Base-by-base conservation (phyloP, 441 rosid species). In the Erodium chrysanthum region DNA sequence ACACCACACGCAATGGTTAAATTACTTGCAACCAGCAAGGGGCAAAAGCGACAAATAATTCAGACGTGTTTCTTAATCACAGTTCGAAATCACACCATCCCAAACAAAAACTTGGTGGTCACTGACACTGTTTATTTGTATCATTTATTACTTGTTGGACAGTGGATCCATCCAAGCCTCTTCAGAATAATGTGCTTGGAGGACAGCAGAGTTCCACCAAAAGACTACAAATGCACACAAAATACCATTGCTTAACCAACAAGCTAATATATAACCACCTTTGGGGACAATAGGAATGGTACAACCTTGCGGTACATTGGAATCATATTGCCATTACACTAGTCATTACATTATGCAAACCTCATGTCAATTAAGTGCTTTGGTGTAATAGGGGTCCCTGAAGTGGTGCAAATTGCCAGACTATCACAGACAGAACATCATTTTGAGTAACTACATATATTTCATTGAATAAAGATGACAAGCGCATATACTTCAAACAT, bases 11-110 rank as follows among this genome's bases (percentile, higher is more conserved):
- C 60, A 40, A 12, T 37, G 71, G 37, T 68, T 62, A 65, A 23
- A 65, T 42, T 68, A 20, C 64, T 68, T 77, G 56, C 23, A 65
- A 73, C 54, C 67, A 61, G 25, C 33, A 70, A 66, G 70, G 7
- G 27, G 54, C 12, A 68, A 68, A 21, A 63, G 27, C 22, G 8
- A 15, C 9, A 17, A 15, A 18, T 18, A 7, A 18, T 52, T n/a
- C 18, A 50, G 59, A 14, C 2, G 4, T 52, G 23, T 17, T 17
- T 52, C 23, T 6, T 17, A 52, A 18, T 17, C 23, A 50, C 20
- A 50, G 56, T 50, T 50, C 21, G 1, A n/a, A n/a, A 50, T 6
- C 18, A 52, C 7, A 52, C 11, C 22, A 52, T 7, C 18, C 15
- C 58, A 21, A 50, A 17, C 22, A 52, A 6, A 52, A 52, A 18